Conservation (phyloP, 2,329 filamentous ascomycete species). For the Trichoderma gracile region DNA sequence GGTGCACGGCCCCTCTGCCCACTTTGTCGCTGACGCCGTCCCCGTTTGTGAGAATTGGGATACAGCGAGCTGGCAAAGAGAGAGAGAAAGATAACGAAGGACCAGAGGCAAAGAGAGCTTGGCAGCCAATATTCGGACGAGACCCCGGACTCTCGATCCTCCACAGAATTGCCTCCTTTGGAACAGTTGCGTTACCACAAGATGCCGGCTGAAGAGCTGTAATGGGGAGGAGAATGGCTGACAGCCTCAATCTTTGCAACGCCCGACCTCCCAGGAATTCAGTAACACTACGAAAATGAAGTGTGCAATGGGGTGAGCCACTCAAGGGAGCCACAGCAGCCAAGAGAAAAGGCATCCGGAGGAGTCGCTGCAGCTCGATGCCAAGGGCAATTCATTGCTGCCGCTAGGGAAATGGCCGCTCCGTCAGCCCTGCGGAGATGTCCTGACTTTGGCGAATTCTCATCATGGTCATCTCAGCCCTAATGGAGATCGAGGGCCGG, state of each 20-base stretch:
- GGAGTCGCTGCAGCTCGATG: background rate
- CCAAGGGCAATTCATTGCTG: background rate
- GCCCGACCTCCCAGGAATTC: background rate
- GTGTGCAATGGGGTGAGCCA: background rate
- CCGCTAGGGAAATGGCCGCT: too few species aligned
- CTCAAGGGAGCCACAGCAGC: constrained; percentile 5
- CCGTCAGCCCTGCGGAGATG: too few species aligned
- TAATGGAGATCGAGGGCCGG: constrained; percentile 1
- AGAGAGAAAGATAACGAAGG: background rate
- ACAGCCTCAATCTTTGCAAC: background rate
- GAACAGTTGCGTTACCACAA: background rate
- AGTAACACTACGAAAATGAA: background rate
- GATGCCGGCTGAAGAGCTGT: background rate
- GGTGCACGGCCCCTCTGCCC: constrained; percentile 11
- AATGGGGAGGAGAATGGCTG: background rate
- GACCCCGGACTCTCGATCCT: background rate
- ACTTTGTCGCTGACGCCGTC: constrained; percentile 18
- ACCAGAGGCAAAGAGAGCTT: background rate
- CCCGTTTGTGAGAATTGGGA: constrained; percentile 1
- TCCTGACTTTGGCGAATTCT: background rate
- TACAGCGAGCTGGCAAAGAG: background rate
- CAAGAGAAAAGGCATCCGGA: background rate
- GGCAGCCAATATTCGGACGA: background rate
- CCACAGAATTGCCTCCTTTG: background rate
- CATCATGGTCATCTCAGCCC: constrained; percentile 12